Conservation (phyloP, 2,329 filamentous ascomycete genomes). For the Tolypocladium pustulatum region DNA sequence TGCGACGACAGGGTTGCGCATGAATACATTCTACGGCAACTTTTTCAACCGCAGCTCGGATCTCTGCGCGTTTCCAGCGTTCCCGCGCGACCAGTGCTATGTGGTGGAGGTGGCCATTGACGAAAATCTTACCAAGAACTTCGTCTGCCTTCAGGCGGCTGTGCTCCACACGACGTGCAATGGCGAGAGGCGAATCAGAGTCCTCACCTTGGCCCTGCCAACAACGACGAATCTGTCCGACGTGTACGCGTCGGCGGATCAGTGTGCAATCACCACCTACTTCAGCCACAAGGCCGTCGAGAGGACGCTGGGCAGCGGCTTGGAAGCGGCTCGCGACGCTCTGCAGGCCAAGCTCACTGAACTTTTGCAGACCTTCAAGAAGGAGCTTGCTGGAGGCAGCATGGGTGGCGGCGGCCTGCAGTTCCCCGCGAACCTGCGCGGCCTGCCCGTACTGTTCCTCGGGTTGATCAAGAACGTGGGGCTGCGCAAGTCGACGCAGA, state of each 20-base stretch:
- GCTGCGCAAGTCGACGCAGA: slow-evolving; percentile 84
- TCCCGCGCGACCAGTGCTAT: slow-evolving; percentile 93
- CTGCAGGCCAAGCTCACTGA: slow-evolving; percentile 87
- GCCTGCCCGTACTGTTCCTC: slow-evolving; percentile 80
- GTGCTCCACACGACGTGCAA: slow-evolving; percentile 97
- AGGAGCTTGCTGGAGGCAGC: slow-evolving; percentile 90
- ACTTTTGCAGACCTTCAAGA: slow-evolving; percentile 88
- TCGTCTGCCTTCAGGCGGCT: slow-evolving; percentile 86
- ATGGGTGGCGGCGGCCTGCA: slow-evolving; percentile 91
- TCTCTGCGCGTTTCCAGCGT: slow-evolving; percentile 93
- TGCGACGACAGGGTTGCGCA: slow-evolving; percentile 85
- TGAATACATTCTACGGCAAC: slow-evolving; percentile 98
- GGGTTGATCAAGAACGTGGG: slow-evolving; percentile 95
- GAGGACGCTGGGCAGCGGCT: slow-evolving; percentile 69
- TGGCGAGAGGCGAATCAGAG: slow-evolving; percentile 87
- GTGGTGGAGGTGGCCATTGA: slow-evolving; percentile 98
- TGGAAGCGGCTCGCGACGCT: slow-evolving; percentile 85
- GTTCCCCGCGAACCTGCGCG: slow-evolving; percentile 85
- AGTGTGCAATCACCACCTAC: slow-evolving; percentile 84
- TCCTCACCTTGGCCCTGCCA: slow-evolving; percentile 84
- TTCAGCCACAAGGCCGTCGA: slow-evolving; percentile 98
- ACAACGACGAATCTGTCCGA: slow-evolving; percentile 87
- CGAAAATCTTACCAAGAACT: slow-evolving; percentile 81
- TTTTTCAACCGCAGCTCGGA: slow-evolving; percentile 99
- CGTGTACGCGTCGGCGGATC: slow-evolving; percentile 89